phyloP scores from a whole-genome alignment of 2,329 filamentous ascomycete species.

The Penicillium griseofulvum region DNA sequence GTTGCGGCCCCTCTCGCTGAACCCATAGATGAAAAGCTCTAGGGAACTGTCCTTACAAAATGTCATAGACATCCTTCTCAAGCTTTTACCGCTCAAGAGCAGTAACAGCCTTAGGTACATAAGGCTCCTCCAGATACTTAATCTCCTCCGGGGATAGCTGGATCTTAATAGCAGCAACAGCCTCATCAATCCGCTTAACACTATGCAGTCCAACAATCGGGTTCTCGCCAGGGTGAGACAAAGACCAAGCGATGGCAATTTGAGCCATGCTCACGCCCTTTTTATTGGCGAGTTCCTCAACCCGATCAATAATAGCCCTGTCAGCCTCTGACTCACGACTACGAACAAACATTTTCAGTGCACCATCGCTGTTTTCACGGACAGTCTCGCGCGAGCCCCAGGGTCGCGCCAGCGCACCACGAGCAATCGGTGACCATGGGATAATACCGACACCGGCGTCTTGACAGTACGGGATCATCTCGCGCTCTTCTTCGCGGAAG shows the following conservation, averaged over 20 bases:
- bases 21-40: no score
- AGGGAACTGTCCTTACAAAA: no score
- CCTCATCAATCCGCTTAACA: slow-evolving; percentile 60
- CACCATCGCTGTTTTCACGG: slow-evolving; percentile 46
- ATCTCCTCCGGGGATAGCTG: slow-evolving; percentile 58
- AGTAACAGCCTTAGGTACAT: slow-evolving; percentile 50
- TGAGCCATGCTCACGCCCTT: slow-evolving; percentile 61
- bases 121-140: slow-evolving; percentile 61
- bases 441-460: slow-evolving; percentile 39
- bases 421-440: slow-evolving; percentile 43
- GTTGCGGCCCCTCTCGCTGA: neutral
- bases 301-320: slow-evolving; percentile 52
- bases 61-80: neutral
- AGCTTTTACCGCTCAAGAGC: slow-evolving; percentile 26
- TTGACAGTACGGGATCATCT: slow-evolving; percentile 44
- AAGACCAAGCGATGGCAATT: slow-evolving; percentile 63
- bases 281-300: slow-evolving; percentile 59
- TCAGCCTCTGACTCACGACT: slow-evolving; percentile 48
- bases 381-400: slow-evolving; percentile 43
- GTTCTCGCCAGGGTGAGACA: slow-evolving; percentile 51
- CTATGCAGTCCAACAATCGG: slow-evolving; percentile 64
- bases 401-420: slow-evolving; percentile 49
- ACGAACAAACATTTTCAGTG: slow-evolving; percentile 43
- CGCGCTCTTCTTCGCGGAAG: slow-evolving; percentile 49
- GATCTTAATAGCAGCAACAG: slow-evolving; percentile 48